Conservation (phyloP, 108 stramenopile species). For the Nannochloropsis oceanica region DNA sequence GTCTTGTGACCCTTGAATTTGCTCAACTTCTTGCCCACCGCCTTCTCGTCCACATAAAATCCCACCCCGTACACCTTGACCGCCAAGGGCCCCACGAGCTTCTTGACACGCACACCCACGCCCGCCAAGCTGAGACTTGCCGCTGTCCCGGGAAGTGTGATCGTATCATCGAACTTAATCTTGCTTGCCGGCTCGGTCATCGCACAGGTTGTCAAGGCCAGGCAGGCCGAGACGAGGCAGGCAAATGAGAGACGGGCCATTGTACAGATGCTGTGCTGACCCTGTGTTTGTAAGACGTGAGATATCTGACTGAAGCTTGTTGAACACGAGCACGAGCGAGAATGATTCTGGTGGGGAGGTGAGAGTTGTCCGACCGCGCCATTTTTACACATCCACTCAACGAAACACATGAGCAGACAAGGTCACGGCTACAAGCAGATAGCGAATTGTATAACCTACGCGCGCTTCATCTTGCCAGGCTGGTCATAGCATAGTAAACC, state of each 20-base stretch:
- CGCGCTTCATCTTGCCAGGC: too few species aligned
- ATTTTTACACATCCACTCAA: too few species aligned
- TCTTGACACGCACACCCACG: conserved; percentile 36
- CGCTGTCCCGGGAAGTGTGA: conserved; percentile 9
- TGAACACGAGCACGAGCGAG: too few species aligned
- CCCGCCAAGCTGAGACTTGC: conserved; percentile 15
- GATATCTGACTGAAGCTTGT: too few species aligned
- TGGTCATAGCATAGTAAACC: too few species aligned
- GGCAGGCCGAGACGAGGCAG: not conserved
- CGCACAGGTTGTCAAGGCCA: not conserved
- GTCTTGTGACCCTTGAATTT: conserved; percentile 10
- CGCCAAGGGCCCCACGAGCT: conserved; percentile 30
- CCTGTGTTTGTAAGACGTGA: too few species aligned
- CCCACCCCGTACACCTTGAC: conserved; percentile 40
- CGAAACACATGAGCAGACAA: too few species aligned
- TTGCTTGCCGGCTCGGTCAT: conserved; percentile 7
- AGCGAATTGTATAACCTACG: too few species aligned
- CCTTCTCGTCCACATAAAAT: conserved; percentile 29
- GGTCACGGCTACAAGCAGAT: too few species aligned
- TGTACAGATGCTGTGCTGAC: not conserved
- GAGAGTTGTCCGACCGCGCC: too few species aligned
- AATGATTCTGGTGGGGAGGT: too few species aligned
- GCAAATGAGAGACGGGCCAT: not conserved
- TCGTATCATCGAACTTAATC: conserved; percentile 12
- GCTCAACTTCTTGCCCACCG: conserved; percentile 5